These are phyloP conservation scores for Penicillium concentricum DNA, from an alignment of 2,329 filamentous ascomycete genomes.

Conservation along the genomic window DNA sequence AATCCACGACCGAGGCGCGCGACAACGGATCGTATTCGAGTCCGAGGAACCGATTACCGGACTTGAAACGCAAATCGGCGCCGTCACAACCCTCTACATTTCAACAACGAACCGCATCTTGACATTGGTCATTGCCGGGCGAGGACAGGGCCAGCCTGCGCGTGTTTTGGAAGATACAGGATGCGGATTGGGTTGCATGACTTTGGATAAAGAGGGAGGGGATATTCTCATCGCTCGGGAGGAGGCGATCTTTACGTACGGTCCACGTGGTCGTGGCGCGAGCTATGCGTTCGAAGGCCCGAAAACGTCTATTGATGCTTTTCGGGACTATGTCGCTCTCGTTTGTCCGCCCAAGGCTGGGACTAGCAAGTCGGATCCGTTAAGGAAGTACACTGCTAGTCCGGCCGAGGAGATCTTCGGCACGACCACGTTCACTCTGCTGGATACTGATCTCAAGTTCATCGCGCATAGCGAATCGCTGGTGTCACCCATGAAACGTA, in stretches of 20 bases:
- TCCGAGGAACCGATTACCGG: conserved; percentile 95
- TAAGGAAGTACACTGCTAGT: conserved; percentile 71
- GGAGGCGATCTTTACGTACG: conserved; percentile 95
- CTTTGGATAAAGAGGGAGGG: conserved; percentile 72
- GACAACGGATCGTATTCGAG: conserved; percentile 92
- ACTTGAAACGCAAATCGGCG: conserved; percentile 69
- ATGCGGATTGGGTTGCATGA: conserved; percentile 94
- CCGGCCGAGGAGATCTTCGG: conserved; percentile 77
- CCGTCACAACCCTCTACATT: conserved; percentile 78
- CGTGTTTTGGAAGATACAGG: conserved; percentile 86
- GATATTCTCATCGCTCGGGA: conserved; percentile 91
- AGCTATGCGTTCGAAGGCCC: conserved; percentile 89
- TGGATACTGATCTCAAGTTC: conserved; percentile 90
- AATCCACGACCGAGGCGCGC: conserved; percentile 90
- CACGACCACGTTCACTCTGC: conserved; percentile 80
- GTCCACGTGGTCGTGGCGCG: conserved; percentile 76
- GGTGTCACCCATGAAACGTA: conserved; percentile 71
- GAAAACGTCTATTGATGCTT: conserved; percentile 77
- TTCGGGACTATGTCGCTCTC: conserved; percentile 81
- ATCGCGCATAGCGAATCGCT: conserved; percentile 86
- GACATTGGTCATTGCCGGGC: conserved; percentile 80
- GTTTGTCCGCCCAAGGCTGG: conserved; percentile 72
- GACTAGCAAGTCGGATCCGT: conserved; percentile 56
- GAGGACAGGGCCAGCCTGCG: conserved; percentile 84
- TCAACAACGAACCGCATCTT: conserved; percentile 86